phyloP scores from a whole-genome alignment of 1,284 basidiomycete species.

The Entoloma clypeatum region DNA sequence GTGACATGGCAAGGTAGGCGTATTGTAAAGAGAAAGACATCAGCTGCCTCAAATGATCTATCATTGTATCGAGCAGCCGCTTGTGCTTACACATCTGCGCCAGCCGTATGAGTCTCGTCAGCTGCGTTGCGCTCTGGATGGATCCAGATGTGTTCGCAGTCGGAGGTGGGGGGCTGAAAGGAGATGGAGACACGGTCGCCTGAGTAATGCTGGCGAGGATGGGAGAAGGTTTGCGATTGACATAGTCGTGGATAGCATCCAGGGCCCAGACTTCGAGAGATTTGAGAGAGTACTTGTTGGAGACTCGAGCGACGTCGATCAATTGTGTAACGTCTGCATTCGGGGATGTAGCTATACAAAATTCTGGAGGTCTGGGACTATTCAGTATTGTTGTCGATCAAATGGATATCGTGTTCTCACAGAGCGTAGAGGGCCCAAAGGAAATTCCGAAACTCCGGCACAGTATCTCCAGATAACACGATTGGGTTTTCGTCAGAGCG shows the following conservation, averaged over 20 bases:
- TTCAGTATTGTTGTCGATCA: conserved; percentile 6
- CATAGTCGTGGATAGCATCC: conserved; percentile 59
- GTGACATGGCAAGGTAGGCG: conserved; percentile 63
- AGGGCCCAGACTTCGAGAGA: conserved; percentile 65
- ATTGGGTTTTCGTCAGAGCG: conserved; percentile 61
- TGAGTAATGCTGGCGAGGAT: conserved; percentile 40
- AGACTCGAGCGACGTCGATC: conserved; percentile 56
- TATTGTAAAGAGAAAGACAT: conserved; percentile 57
- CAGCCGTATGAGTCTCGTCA: conserved; percentile 56
- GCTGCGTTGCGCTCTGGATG: conserved; percentile 40
- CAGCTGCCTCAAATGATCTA: conserved; percentile 50
- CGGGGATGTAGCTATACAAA: conserved; percentile 42
- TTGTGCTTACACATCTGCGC: conserved; percentile 63
- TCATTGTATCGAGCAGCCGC: conserved; percentile 52
- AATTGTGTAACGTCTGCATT: conserved; percentile 49
- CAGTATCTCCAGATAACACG: conserved; percentile 53
- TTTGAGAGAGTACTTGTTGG: conserved; percentile 69
- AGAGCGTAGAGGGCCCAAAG: conserved; percentile 59
- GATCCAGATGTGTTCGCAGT: conserved; percentile 16
- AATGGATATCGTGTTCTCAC: conserved; percentile 18
- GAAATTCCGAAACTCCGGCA: conserved; percentile 60
- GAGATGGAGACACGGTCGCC: conserved; percentile 29
- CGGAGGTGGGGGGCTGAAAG: conserved; percentile 18
- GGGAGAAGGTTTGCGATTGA: conserved; percentile 55
- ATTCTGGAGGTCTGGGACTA: conserved; percentile 51